A percentile compares a stretch with the other conserved stretches of the same genome.
Evolutionary conservation across 148 eudicot species (phyloP).

Genomic region (Dysphania ambrosioides): DNA sequence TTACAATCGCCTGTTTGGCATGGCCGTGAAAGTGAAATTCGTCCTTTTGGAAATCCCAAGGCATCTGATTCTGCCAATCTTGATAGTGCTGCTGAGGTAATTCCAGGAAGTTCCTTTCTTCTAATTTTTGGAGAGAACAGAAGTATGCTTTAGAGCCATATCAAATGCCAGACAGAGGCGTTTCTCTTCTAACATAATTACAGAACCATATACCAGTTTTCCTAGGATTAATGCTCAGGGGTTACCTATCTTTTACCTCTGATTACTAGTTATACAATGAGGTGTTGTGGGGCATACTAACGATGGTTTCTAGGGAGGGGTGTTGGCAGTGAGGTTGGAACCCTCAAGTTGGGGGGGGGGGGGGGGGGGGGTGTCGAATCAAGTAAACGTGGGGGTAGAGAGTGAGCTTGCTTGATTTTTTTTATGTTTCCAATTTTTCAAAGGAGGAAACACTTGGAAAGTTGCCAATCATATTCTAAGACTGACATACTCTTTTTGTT

Average conservation of each 20-base stretch:
- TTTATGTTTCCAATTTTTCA: not conserved
- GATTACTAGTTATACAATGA: too few relatives aligned
- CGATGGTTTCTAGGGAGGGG: not conserved
- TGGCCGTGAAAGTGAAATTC: constrained; percentile 93
- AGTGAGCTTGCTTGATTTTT: too few relatives aligned
- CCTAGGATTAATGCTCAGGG: not conserved
- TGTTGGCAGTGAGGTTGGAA: not conserved
- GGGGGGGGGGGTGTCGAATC: not conserved
- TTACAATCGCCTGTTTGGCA: constrained; percentile 92
- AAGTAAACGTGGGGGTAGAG: too few relatives aligned
- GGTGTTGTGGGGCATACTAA: not conserved
- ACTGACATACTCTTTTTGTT: not conserved
- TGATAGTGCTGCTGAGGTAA: constrained; percentile 97
- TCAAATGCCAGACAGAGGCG: not conserved
- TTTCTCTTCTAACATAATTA: not conserved
- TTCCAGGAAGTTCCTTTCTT: too few relatives aligned
- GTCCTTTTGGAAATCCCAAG: constrained; percentile 91
- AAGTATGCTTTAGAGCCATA: not conserved
- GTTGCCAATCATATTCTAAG: not conserved
- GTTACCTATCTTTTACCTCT: not conserved
- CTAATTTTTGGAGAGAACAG: too few relatives aligned
- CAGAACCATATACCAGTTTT: not conserved
- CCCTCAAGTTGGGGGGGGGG: not conserved
- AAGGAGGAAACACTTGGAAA: not conserved
- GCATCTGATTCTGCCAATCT: constrained; percentile 99